Base-by-base conservation (phyloP, 352 stramenopile species). In the Bremia lactucae region DNA sequence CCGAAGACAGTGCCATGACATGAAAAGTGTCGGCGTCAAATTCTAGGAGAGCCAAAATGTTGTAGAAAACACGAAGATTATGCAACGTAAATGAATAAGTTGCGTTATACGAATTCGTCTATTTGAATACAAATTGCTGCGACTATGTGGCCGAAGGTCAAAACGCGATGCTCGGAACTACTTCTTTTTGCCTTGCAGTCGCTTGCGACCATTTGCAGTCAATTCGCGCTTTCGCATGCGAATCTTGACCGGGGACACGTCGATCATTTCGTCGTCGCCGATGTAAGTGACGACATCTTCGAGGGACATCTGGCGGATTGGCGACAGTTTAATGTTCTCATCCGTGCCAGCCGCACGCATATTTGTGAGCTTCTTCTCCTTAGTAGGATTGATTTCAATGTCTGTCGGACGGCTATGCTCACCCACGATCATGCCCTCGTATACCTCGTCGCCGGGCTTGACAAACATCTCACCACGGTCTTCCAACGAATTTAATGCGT, bases 271-370 rank as follows among this genome's bases (percentile, higher is more conserved):
- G 65, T 99, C 96, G 35, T 97, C 85, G 37, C 72, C 77, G 55
- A 99, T 88, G 65, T 98, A 99, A 4, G 90, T 90, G 53, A 99
- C 96, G 16, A 97, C 68, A 55, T 99, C 95, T 63, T 99, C 96
- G 0, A 98, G 73, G n/a, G 75, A 96, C 72, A 98, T 89, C 26
- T 66, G 55, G 37, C 89, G 87, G 3, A 95, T 88, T 11, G 95
- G 94, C 4, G 92, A 75, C 13, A 98, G 55, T 26, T 88, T 83
- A 23, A 98, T 59, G 57, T 96, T 96, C 64, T 99, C 96, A 46
- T 99, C 96, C 21, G 95, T 96, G 29, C 75, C 74, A 11, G 90
- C 69, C 1, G 94, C 95, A 40, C 96, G 76, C 72, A 99, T 96
- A 66, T 99, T 99, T 16, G 75, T 96, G 8, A 96, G 65, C 59